These are phyloP conservation scores for Gossypium anomalum DNA, from an alignment of 345 rosid species.

Conservation along the genomic window DNA sequence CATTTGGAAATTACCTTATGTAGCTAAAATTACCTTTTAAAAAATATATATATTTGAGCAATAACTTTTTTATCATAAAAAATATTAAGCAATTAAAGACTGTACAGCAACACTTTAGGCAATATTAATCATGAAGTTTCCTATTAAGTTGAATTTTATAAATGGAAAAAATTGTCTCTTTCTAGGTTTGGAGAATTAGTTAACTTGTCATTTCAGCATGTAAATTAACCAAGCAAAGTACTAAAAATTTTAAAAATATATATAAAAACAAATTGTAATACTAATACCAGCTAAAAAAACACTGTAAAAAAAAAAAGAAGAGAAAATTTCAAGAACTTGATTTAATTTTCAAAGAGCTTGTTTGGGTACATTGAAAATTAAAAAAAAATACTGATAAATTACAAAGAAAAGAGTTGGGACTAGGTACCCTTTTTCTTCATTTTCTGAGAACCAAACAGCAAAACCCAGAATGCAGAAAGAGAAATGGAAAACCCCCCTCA, in stretches of 20 bases:
- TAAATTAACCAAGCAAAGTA: neutral
- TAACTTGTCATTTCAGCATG: conserved; percentile 11
- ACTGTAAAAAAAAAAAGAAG: neutral
- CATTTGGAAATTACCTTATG: neutral
- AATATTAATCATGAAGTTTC: conserved; percentile 9
- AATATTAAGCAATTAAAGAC: conserved; percentile 3
- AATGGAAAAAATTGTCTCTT: conserved; percentile 1
- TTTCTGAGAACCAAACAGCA: neutral
- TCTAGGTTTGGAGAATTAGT: neutral
- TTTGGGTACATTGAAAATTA: conserved; percentile 22
- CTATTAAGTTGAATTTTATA: neutral
- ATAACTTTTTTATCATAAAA: neutral
- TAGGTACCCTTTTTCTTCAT: neutral
- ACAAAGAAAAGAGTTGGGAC: neutral
- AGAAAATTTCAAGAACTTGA: neutral
- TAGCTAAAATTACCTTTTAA: neutral
- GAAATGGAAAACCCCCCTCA: neutral
- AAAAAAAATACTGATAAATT: neutral
- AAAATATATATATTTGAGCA: neutral
- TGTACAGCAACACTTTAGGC: neutral
- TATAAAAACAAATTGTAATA: neutral
- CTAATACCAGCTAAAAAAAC: neutral
- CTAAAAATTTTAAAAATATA: neutral
- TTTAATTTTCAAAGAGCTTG: neutral
- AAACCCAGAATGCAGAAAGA: conserved; percentile 8